A percentile compares a stretch with the other conserved stretches of the same genome.
Conservation (phyloP, 495 filamentous ascomycete genomes). For the Penicillium dipodomyicola region DNA sequence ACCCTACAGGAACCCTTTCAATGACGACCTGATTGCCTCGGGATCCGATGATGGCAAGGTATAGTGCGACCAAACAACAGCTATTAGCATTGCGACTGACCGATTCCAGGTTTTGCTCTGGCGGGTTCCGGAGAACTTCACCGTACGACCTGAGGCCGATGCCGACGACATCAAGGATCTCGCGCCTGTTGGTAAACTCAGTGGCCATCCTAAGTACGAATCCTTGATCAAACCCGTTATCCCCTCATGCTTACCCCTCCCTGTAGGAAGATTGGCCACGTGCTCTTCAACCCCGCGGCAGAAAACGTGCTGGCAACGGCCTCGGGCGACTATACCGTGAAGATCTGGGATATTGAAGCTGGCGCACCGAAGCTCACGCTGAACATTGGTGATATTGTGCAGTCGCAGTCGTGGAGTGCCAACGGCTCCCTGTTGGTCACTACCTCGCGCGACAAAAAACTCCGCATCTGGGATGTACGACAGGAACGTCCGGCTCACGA, state of each 20-base stretch:
- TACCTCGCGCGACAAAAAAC: conserved; percentile 96
- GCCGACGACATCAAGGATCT: conserved; percentile 72
- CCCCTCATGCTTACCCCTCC: conserved; percentile 13
- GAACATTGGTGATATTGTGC: conserved; percentile 85
- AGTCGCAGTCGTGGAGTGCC: conserved; percentile 93
- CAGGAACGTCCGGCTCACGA: conserved; percentile 88
- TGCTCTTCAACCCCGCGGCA: conserved; percentile 94
- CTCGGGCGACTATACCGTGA: conserved; percentile 92
- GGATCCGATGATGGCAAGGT: conserved; percentile 95
- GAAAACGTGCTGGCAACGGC: conserved; percentile 94
- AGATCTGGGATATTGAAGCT: conserved; percentile 92
- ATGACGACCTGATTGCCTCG: conserved; percentile 88
- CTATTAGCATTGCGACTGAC: conserved; percentile 19
- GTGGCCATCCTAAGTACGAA: conserved; percentile 58
- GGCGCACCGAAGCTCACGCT: conserved; percentile 68
- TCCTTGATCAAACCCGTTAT: neutral
- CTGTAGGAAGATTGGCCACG: conserved; percentile 87
- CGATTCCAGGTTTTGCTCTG: conserved; percentile 73
- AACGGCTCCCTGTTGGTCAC: conserved; percentile 87
- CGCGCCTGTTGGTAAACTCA: conserved; percentile 72
- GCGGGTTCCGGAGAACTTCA: conserved; percentile 88
- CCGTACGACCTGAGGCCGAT: conserved; percentile 76
- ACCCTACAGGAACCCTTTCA: conserved; percentile 81
- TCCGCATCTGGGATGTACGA: conserved; percentile 93
- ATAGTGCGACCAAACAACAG: conserved; percentile 8